Evolutionary conservation across 164 flowering plant genomes (phyloP).

Genomic region (Umbellularia californica): DNA sequence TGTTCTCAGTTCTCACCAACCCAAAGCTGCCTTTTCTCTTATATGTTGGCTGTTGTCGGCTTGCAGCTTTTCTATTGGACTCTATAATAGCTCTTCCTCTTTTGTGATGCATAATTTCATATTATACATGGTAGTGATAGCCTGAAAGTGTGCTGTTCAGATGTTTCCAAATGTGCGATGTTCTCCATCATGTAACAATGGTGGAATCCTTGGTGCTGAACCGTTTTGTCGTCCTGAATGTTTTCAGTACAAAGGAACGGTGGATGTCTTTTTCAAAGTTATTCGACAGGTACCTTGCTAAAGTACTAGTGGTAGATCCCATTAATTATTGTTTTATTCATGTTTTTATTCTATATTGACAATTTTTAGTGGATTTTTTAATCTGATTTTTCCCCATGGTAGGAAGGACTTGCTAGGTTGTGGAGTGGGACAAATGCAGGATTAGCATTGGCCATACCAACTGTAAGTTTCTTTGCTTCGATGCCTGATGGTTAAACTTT

Average conservation of each 20-base stretch:
- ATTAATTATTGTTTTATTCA: background rate
- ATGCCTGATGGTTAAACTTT: background rate
- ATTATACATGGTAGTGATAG: background rate
- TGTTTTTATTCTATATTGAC: background rate
- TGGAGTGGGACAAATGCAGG: slow-evolving; percentile 99
- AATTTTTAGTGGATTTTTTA: background rate
- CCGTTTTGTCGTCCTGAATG: slow-evolving; percentile 84
- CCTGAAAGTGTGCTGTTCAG: slow-evolving; percentile 29
- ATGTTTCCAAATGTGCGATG: slow-evolving; percentile 86
- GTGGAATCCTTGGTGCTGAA: slow-evolving; percentile 75
- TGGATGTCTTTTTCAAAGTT: slow-evolving; percentile 84
- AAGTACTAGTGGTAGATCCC: background rate
- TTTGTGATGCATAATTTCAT: too few species aligned
- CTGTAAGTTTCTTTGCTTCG: slow-evolving; percentile 42
- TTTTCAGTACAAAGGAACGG: slow-evolving; percentile 90
- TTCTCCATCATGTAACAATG: slow-evolving; percentile 81
- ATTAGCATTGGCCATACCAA: slow-evolving; percentile 87
- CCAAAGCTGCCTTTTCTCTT: too few species aligned
- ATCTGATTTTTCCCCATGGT: slow-evolving; percentile 21
- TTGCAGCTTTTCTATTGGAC: background rate
- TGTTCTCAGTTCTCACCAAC: too few species aligned
- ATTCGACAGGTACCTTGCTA: slow-evolving; percentile 61
- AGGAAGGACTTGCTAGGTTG: slow-evolving; percentile 84
- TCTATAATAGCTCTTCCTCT: too few species aligned
- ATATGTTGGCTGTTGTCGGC: background rate